Evolutionary conservation across 2,329 filamentous ascomycete genomes (phyloP), one percentile per base, ranked within the genome.

Genomic region (Alternaria postmessia): DNA sequence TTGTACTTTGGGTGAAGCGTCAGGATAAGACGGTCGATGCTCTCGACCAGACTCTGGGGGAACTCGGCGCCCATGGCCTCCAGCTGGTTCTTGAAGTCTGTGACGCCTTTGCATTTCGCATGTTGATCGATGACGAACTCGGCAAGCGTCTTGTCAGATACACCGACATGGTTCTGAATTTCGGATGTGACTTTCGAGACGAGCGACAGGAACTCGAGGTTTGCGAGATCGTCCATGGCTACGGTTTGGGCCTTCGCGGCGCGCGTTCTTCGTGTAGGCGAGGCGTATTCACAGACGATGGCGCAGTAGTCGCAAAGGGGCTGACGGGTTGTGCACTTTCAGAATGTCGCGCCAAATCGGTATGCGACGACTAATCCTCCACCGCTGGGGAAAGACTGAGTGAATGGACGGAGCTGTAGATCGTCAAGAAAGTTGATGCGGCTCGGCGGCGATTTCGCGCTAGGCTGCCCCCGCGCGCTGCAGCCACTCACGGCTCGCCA

Each of bases 121-220:
- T 96, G 92, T 76, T 97, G 91, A 63, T 91, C 91, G 75, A 99
- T 97, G 72, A 99, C 88, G 76, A 97, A 99, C 80, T 99, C 95
- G 69, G 95, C 94, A 26, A 99, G 88, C 5, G 93, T 97, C 80
- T 96, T 97, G 81, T 99, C 94, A 76, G 87, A 91, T 71, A 97
- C 88, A 57, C 94, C 93, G 61, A 98, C 81, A 80, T 99, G 92
- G 75, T 99, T 99, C 72, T 96, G 91, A 54, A 99, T 85, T 80
- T 99, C 95, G 18, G 91, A 94, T 14, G 93, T 93, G 70, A 99
- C 93, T 79, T 94, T 97, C 51, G 93, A 95, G 57, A 98, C 93
- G 74, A 99, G 89, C 71, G 94, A 97, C 54, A 99, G 86, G 62
- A 96, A 85, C 85, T 99, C 95, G 76, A 99, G 89, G 71, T 92